Percentiles rank a stretch among this genome's conserved stretches.
phyloP scores from a whole-genome alignment of 495 filamentous ascomycete genomes.

The Xanthoparmelia taractica region DNA sequence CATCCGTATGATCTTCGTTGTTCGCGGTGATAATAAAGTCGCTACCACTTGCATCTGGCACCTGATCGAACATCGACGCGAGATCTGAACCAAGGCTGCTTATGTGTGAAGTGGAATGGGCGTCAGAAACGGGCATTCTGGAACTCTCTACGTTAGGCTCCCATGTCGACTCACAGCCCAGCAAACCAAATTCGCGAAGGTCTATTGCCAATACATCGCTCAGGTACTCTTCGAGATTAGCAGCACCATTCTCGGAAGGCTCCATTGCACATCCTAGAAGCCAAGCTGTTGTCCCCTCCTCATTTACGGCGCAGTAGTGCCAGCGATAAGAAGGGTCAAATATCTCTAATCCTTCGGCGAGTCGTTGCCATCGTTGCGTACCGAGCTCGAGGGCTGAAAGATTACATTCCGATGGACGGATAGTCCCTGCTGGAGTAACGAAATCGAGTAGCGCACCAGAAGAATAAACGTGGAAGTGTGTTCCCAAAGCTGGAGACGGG shows the following conservation, averaged over 20 bases:
- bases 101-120: constrained; percentile 39
- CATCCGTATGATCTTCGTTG: constrained; percentile 57
- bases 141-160: constrained; percentile 50
- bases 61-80: constrained; percentile 72
- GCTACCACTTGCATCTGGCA: constrained; percentile 68
- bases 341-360: constrained; percentile 88
- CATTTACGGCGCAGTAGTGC: constrained; percentile 95
- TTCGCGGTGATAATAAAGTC: constrained; percentile 83
- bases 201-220: constrained; percentile 91
- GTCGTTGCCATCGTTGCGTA: constrained; percentile 81
- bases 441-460: constrained; percentile 90
- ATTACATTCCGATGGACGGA: constrained; percentile 75
- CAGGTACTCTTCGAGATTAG: constrained; percentile 72
- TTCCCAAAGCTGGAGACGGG: constrained; percentile 78
- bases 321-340: constrained; percentile 82
- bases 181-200: constrained; percentile 72
- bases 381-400: constrained; percentile 80
- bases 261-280: constrained; percentile 85
- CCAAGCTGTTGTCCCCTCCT: constrained; percentile 92
- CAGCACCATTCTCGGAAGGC: constrained; percentile 40
- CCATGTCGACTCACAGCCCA: constrained; percentile 66
- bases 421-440: constrained; percentile 82
- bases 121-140: constrained; percentile 46
- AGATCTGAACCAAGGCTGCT: constrained; percentile 73
- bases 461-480: constrained; percentile 89